These are phyloP conservation scores for Phytophthora multivora DNA, from an alignment of 352 stramenopile species.

Conservation along the genomic window DNA sequence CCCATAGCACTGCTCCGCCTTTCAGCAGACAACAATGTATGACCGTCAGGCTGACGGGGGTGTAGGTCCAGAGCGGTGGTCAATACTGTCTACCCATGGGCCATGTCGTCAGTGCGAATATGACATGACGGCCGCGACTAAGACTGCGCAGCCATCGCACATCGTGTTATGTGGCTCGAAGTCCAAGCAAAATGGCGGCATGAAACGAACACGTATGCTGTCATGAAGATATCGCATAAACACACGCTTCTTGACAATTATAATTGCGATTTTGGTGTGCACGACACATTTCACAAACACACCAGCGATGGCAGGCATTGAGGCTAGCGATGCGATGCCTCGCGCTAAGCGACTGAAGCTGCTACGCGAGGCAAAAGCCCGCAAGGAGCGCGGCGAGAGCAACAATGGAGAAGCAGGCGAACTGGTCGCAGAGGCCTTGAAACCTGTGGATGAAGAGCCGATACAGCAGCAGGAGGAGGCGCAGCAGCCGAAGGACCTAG, in stretches of 20 bases:
- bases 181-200: no score
- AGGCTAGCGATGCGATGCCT: slow-evolving; percentile 54
- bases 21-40: no score
- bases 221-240: background rate
- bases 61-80: no score
- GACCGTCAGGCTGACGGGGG: no score
- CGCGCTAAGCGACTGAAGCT: slow-evolving; percentile 87
- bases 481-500: slow-evolving; percentile 23
- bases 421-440: slow-evolving; percentile 2
- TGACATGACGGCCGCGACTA: no score
- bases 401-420: slow-evolving; percentile 23
- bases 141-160: no score
- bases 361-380: slow-evolving; percentile 81
- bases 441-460: slow-evolving; percentile 10
- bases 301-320: background rate
- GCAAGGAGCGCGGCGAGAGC: slow-evolving; percentile 63
- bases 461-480: slow-evolving; percentile 7
- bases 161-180: no score
- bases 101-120: no score
- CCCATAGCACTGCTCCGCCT: no score
- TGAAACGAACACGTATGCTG: no score
- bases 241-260: background rate
- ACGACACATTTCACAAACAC: background rate
- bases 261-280: background rate
- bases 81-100: no score